Conservation (phyloP, 2,329 filamentous ascomycete genomes). For the Diaporthe citrichinensis region DNA sequence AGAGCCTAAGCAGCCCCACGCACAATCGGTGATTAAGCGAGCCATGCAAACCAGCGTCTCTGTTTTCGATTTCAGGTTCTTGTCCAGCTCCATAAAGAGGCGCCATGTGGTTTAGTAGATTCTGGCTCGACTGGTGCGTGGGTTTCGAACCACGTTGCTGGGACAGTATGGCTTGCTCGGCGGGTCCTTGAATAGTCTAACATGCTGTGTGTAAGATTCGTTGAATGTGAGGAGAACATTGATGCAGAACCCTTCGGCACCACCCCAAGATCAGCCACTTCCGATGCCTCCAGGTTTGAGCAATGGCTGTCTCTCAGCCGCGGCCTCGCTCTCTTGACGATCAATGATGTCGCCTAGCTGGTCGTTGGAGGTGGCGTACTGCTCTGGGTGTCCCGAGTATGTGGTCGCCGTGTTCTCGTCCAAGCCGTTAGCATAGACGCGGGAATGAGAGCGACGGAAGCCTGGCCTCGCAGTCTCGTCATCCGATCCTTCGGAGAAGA, state of each 20-base stretch:
- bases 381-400: constrained; percentile 66
- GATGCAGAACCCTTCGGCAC: neutral
- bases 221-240: neutral
- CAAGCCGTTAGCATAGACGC: constrained; percentile 57
- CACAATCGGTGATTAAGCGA: too few relatives aligned
- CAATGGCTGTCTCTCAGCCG: constrained; percentile 64
- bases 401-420: constrained; percentile 65
- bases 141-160: neutral
- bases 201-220: neutral
- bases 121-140: neutral
- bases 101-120: neutral
- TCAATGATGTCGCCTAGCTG: constrained; percentile 65
- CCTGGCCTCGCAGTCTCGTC: constrained; percentile 53
- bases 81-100: neutral
- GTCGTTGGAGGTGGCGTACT: constrained; percentile 65
- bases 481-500: constrained; percentile 60
- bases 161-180: neutral
- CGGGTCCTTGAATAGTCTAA: neutral
- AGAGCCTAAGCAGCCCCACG: neutral
- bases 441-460: constrained; percentile 60
- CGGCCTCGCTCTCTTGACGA: constrained; percentile 65
- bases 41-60: neutral
- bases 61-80: neutral
- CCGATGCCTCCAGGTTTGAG: constrained; percentile 66
- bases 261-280: constrained; percentile 56